Conservation (phyloP, 2,329 filamentous ascomycete genomes). For the Trichoderma hamatum region DNA sequence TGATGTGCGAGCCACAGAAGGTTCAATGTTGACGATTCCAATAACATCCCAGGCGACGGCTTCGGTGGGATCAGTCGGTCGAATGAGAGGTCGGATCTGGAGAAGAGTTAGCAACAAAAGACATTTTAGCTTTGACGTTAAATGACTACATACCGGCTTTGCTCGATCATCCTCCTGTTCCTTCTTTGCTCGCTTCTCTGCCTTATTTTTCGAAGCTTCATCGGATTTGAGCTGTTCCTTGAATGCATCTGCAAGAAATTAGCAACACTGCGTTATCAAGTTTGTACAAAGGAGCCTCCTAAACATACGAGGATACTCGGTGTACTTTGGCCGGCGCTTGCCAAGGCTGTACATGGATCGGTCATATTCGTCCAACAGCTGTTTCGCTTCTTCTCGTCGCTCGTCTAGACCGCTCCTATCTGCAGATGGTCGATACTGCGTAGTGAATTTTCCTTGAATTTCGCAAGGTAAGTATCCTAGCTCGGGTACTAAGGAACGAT, state of each 20-base stretch:
- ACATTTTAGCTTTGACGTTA: neutral
- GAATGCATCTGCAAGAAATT: conserved; percentile 41
- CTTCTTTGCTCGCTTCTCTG: conserved; percentile 50
- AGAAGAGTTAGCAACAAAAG: neutral
- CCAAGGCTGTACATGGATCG: conserved; percentile 47
- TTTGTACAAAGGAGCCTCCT: neutral
- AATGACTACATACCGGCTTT: conserved; percentile 42
- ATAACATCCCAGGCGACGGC: conserved; percentile 58
- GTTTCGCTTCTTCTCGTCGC: conserved; percentile 45
- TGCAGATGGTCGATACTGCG: conserved; percentile 45
- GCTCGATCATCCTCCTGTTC: conserved; percentile 45
- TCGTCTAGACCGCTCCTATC: conserved; percentile 48
- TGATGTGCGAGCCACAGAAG: conserved; percentile 43
- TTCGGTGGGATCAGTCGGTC: conserved; percentile 50
- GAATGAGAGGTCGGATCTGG: conserved; percentile 46
- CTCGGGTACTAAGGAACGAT: conserved; percentile 45
- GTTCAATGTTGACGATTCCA: conserved; percentile 54
- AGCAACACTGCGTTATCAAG: neutral
- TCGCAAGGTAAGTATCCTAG: conserved; percentile 48
- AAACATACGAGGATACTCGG: conserved; percentile 48
- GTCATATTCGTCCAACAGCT: conserved; percentile 47
- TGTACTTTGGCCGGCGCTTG: conserved; percentile 50
- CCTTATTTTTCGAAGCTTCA: conserved; percentile 50
- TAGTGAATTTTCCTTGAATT: conserved; percentile 48
- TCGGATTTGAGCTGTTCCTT: conserved; percentile 53